A percentile compares a stretch with the other conserved stretches of the same genome.
Evolutionary conservation across 2,329 filamentous ascomycete species (phyloP).

Genomic region (Sclerotinia glacialis): DNA sequence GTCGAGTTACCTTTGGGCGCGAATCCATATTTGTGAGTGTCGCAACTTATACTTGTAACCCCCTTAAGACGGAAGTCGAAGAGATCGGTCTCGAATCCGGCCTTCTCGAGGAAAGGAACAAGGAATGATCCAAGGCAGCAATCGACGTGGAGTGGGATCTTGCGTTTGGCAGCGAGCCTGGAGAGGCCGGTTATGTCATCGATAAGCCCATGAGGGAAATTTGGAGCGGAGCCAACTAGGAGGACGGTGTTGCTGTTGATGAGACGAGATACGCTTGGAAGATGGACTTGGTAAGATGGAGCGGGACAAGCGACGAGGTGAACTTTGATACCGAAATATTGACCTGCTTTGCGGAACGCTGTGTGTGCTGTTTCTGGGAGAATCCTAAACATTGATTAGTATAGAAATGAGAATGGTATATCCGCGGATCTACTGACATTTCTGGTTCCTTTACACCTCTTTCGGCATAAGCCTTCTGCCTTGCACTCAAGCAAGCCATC

Average conservation of each 20-base stretch:
- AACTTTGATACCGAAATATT: slow-evolving; percentile 96
- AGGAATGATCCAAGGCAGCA: slow-evolving; percentile 97
- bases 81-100: slow-evolving; percentile 83
- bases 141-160: slow-evolving; percentile 89
- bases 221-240: slow-evolving; percentile 90
- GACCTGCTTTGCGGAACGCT: slow-evolving; percentile 89
- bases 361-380: slow-evolving; percentile 92
- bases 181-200: slow-evolving; percentile 89
- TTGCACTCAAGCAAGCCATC: slow-evolving; percentile 87
- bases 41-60: slow-evolving; percentile 92
- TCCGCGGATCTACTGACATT: slow-evolving; percentile 59
- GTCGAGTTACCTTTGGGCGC: slow-evolving; percentile 97
- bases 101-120: slow-evolving; percentile 84
- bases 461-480: slow-evolving; percentile 84
- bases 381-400: slow-evolving; percentile 58
- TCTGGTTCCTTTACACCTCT: slow-evolving; percentile 88
- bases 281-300: slow-evolving; percentile 79
- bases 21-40: slow-evolving; percentile 99
- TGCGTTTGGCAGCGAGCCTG: slow-evolving; percentile 73
- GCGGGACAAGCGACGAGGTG: slow-evolving; percentile 85
- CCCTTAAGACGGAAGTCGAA: slow-evolving; percentile 95
- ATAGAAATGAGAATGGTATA: slow-evolving; percentile 24
- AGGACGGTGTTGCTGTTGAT: slow-evolving; percentile 93
- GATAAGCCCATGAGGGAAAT: slow-evolving; percentile 97
- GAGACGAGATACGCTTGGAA: slow-evolving; percentile 73